These are phyloP conservation scores for Lasiodiplodia sp. DNA, from an alignment of 2,329 filamentous ascomycete species.

Conservation along the genomic window DNA sequence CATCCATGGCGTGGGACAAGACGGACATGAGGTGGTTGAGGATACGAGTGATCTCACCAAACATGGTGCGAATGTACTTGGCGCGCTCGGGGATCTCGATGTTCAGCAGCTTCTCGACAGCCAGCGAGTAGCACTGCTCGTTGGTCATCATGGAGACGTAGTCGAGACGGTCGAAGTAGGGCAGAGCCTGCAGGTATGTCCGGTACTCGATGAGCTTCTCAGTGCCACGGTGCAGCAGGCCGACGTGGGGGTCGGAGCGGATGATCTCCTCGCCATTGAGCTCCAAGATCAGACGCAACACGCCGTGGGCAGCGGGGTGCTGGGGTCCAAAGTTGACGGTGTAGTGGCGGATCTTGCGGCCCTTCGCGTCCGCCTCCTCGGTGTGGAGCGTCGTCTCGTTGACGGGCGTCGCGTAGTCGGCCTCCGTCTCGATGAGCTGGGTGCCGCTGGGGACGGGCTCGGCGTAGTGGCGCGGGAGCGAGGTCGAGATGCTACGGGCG, in stretches of 20 bases:
- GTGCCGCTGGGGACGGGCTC: conserved; percentile 60
- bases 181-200: conserved; percentile 96
- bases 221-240: conserved; percentile 92
- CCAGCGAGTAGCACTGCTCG: conserved; percentile 95
- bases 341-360: conserved; percentile 95
- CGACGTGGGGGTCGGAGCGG: conserved; percentile 95
- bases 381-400: conserved; percentile 53
- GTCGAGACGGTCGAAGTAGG: conserved; percentile 98
- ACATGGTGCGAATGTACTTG: conserved; percentile 96
- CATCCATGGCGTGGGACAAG: conserved; percentile 97
- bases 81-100: conserved; percentile 93
- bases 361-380: conserved; percentile 55
- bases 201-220: conserved; percentile 99
- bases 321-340: conserved; percentile 99
- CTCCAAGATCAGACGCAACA: conserved; percentile 96
- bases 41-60: conserved; percentile 91
- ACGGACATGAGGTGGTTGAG: conserved; percentile 99
- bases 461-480: conserved; percentile 69
- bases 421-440: conserved; percentile 54
- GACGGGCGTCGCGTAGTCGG: conserved; percentile 64
- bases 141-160: conserved; percentile 99
- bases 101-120: conserved; percentile 97
- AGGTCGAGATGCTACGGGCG: conserved; percentile 71
- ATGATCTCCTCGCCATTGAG: conserved; percentile 98
- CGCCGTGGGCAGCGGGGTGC: conserved; percentile 97